Conservation (phyloP, 768 basidiomycete species). For the Macrolepiota fuliginosa region DNA sequence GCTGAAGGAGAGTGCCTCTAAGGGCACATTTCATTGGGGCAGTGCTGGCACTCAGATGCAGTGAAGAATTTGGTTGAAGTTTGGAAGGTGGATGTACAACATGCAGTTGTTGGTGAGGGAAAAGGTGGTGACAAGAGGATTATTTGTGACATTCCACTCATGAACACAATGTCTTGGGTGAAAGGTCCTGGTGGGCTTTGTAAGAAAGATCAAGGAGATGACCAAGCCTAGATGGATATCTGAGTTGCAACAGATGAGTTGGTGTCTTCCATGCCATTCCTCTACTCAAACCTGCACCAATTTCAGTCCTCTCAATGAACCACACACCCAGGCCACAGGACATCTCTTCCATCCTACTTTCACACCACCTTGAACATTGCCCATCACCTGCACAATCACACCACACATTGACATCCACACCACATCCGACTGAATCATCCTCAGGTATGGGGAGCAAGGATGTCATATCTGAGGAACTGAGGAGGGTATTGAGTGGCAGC, state of each 20-base stretch:
- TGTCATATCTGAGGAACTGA: constrained; percentile 67
- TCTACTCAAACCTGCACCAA: constrained; percentile 44
- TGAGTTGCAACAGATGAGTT: constrained; percentile 34
- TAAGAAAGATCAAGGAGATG: constrained; percentile 63
- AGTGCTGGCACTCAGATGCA: constrained; percentile 64
- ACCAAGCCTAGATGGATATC: constrained; percentile 61
- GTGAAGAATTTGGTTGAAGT: constrained; percentile 64
- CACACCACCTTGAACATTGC: constrained; percentile 62
- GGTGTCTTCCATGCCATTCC: neutral
- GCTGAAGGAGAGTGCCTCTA: constrained; percentile 60
- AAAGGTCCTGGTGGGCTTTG: constrained; percentile 91
- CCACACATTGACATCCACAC: constrained; percentile 67
- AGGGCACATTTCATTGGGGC: constrained; percentile 82
- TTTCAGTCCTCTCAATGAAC: constrained; percentile 40
- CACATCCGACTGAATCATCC: constrained; percentile 61
- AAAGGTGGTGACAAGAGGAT: constrained; percentile 35
- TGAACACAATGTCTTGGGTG: constrained; percentile 97
- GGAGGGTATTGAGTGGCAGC: constrained; percentile 72
- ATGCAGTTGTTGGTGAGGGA: constrained; percentile 27
- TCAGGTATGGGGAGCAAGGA: constrained; percentile 82
- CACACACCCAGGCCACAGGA: constrained; percentile 68
- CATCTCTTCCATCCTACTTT: constrained; percentile 78
- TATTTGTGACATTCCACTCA: constrained; percentile 66
- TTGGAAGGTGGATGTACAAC: constrained; percentile 69
- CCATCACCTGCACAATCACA: constrained; percentile 54